These are phyloP conservation scores for Williopsis jadinii DNA, from an alignment of 1,139 yeast genomes.

Conservation along the genomic window DNA sequence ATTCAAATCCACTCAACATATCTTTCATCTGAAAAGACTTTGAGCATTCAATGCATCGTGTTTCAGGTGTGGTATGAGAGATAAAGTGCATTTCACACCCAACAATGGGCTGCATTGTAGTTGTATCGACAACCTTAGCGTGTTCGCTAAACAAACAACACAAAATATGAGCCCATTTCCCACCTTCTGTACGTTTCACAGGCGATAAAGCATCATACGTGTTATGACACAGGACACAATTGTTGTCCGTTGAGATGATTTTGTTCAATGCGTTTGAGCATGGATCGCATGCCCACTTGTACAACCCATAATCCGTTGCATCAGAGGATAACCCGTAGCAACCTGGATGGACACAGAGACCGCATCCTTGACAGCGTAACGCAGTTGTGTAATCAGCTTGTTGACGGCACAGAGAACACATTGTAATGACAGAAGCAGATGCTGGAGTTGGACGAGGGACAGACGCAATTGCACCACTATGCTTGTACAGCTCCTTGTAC, in stretches of 20 bases:
- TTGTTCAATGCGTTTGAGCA: constrained; percentile 72
- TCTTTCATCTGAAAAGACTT: constrained; percentile 1
- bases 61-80: not conserved
- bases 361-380: constrained; percentile 58
- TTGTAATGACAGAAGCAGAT: not conserved
- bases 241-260: constrained; percentile 46
- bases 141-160: constrained; percentile 58
- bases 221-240: constrained; percentile 63
- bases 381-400: constrained; percentile 1
- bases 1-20: constrained; percentile 1
- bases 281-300: constrained; percentile 76
- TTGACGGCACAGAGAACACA: constrained; percentile 16
- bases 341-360: constrained; percentile 58
- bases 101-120: constrained; percentile 37
- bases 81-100: constrained; percentile 17
- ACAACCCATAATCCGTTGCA: not conserved
- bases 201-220: constrained; percentile 35
- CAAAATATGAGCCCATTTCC: constrained; percentile 74
- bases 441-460: not conserved
- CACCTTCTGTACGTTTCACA: constrained; percentile 60
- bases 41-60: constrained; percentile 8
- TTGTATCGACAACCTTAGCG: constrained; percentile 35
- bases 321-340: constrained; percentile 52
- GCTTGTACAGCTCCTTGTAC: constrained; percentile 12
- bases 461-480: not conserved